Conservation (phyloP, 768 basidiomycete genomes). For the Pleurotus giganteus region DNA sequence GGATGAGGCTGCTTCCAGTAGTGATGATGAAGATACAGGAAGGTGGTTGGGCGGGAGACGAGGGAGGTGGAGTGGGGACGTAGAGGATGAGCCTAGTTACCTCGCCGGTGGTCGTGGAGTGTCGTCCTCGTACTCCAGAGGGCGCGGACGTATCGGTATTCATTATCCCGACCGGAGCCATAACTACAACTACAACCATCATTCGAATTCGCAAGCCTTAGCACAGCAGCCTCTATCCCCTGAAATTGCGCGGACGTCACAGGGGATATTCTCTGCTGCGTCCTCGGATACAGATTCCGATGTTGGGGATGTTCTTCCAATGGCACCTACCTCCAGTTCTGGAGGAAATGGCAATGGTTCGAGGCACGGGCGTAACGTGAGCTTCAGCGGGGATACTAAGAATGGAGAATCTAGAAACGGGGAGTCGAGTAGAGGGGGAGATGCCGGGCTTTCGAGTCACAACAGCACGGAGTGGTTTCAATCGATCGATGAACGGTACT, state of each 20-base stretch:
- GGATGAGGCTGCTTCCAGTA: constrained; percentile 72
- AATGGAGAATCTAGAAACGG: constrained; percentile 2
- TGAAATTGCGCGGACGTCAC: constrained; percentile 18
- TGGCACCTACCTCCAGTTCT: constrained; percentile 51
- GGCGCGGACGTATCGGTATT: constrained; percentile 46
- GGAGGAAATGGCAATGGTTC: constrained; percentile 20
- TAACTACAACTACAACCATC: constrained; percentile 55
- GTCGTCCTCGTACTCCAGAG: constrained; percentile 20
- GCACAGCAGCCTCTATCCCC: constrained; percentile 21
- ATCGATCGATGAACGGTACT: constrained; percentile 88
- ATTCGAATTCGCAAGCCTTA: constrained; percentile 19
- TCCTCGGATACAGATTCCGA: constrained; percentile 80
- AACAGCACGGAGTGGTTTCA: constrained; percentile 80
- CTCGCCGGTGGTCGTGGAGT: constrained; percentile 24
- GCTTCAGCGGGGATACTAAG: constrained; percentile 14
- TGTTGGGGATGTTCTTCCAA: constrained; percentile 70
- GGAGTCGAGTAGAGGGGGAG: constrained; percentile 43
- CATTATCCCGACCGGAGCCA: constrained; percentile 46
- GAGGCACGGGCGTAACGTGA: constrained; percentile 16
- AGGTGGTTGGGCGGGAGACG: constrained; percentile 28
- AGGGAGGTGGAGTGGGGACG: constrained; percentile 42
- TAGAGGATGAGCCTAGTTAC: constrained; percentile 42
- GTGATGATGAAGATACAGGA: constrained; percentile 51
- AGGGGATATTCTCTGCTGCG: constrained; percentile 59
- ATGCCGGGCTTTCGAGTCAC: constrained; percentile 42